phyloP scores from a whole-genome alignment of 2,329 filamentous ascomycete species.

The Stachybotrys chartarum region DNA sequence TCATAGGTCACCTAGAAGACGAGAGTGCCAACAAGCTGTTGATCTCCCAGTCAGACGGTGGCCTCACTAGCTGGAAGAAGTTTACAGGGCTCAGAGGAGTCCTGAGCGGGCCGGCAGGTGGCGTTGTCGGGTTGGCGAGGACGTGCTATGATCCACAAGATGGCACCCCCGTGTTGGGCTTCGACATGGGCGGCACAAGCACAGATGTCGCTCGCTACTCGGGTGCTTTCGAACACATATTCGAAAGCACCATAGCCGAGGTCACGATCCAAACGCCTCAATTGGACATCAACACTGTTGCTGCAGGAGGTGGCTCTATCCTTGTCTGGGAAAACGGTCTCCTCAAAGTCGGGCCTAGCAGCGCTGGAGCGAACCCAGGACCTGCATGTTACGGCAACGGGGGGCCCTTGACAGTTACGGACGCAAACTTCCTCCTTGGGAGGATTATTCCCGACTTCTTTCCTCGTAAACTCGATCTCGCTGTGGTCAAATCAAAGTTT shows the following conservation, averaged over 20 bases:
- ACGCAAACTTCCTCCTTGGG: slow-evolving; percentile 64
- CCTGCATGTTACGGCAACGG: slow-evolving; percentile 66
- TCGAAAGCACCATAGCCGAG: slow-evolving; percentile 63
- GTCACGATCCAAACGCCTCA: slow-evolving; percentile 66
- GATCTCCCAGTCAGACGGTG: slow-evolving; percentile 18
- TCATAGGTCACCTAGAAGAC: slow-evolving; percentile 15
- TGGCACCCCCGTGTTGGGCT: slow-evolving; percentile 16
- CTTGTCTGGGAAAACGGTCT: slow-evolving; percentile 64
- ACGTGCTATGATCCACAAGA: slow-evolving; percentile 16
- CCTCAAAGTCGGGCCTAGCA: slow-evolving; percentile 65
- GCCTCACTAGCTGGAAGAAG: slow-evolving; percentile 16
- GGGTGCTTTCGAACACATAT: slow-evolving; percentile 64
- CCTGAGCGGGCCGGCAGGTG: slow-evolving; percentile 18
- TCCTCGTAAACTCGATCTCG: slow-evolving; percentile 37
- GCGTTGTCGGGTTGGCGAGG: slow-evolving; percentile 16
- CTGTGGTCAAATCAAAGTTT: slow-evolving; percentile 31
- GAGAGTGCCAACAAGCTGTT: slow-evolving; percentile 21
- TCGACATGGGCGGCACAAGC: slow-evolving; percentile 50
- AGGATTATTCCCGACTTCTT: slow-evolving; percentile 55
- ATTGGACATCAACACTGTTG: slow-evolving; percentile 68
- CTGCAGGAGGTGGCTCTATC: slow-evolving; percentile 40
- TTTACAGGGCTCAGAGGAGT: slow-evolving; percentile 18
- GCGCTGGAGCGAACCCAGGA: slow-evolving; percentile 64
- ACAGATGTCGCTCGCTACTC: slow-evolving; percentile 66
- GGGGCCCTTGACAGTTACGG: slow-evolving; percentile 64